Percentiles rank a stretch among this genome's conserved stretches.
Conservation (phyloP, 2,329 filamentous ascomycete genomes). For the Colletotrichum caudatum region DNA sequence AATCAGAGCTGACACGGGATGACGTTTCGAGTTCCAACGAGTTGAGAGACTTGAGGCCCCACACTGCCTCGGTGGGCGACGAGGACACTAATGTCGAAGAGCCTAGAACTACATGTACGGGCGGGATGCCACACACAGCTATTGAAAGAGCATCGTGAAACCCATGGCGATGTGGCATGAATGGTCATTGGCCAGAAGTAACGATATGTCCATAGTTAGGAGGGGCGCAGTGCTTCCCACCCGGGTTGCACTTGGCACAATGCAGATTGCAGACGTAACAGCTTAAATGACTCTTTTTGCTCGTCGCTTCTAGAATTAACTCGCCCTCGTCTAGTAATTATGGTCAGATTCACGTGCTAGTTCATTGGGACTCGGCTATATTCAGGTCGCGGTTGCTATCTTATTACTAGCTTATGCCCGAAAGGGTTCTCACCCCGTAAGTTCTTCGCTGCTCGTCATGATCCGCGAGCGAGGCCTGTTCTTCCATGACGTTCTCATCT, state of each 20-base stretch:
- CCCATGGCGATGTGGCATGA: not conserved
- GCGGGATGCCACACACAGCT: not conserved
- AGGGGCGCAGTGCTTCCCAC: not conserved
- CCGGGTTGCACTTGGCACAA: no score
- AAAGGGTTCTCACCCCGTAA: not conserved
- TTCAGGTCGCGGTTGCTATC: not conserved
- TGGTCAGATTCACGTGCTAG: no score
- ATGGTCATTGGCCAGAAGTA: no score
- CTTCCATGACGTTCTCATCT: not conserved
- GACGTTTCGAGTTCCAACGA: slow-evolving; percentile 5
- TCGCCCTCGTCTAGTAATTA: not conserved
- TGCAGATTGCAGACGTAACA: no score
- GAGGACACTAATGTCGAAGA: not conserved
- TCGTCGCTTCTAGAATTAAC: not conserved
- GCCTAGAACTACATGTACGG: not conserved
- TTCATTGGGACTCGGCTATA: not conserved
- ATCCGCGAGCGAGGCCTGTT: no score
- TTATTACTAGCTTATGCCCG: slow-evolving; percentile 3
- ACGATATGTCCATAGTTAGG: not conserved
- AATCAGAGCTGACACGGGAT: not conserved
- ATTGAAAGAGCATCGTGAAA: not conserved
- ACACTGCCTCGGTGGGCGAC: not conserved
- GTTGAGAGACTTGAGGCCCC: slow-evolving; percentile 11
- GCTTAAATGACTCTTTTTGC: not conserved
- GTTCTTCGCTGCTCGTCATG: slow-evolving; percentile 20